Evolutionary conservation across 805 yeast genomes (phyloP), one percentile per base, ranked within the genome.

Genomic region (Candida berthetii): DNA sequence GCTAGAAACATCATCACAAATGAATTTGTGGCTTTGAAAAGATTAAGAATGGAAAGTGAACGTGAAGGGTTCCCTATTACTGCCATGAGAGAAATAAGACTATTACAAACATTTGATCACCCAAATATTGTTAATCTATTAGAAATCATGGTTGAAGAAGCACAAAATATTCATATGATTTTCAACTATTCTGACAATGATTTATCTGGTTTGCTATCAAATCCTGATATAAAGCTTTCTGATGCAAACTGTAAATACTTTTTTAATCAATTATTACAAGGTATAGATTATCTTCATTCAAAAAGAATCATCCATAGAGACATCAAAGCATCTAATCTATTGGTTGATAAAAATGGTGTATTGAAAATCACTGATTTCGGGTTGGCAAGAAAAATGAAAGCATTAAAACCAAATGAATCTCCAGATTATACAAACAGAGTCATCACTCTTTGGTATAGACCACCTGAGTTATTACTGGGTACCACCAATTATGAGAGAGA

Each of bases 41-140:
- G 82, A 49, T 68, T 93, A 36, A 65, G 97, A 46, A 71, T 93
- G 53, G 97, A 93, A 56, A 65, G 79, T 7, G 98, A 91, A 58
- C 71, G 88, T 38, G 99, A 93, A 57, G 97, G 98, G 0, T 87
- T 93, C 61, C 99, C 99, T 2, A 85, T 93, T 18, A 93, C 99
- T 0, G 96, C 98, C 0, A 78, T 89, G 55, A 71, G 99, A 49
- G 99, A 93, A 65, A 87, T 90, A 46, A 81, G 88, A 48, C 66
- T 91, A 15, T 67, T 91, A 37, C 97, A 91, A 60, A 73, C 85
- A 3, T 80, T 90, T 50, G 77, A 84, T 41, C 96, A 93, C 61
- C 75, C 71, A 15, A 88, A 90, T 57, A 78, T 93, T 22, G 87
- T 91, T 13, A 82, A 91, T 0, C 67, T 93, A 34, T 62, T 76